Base-by-base conservation (phyloP, 306 rosid genomes). In the Senna siamea region DNA sequence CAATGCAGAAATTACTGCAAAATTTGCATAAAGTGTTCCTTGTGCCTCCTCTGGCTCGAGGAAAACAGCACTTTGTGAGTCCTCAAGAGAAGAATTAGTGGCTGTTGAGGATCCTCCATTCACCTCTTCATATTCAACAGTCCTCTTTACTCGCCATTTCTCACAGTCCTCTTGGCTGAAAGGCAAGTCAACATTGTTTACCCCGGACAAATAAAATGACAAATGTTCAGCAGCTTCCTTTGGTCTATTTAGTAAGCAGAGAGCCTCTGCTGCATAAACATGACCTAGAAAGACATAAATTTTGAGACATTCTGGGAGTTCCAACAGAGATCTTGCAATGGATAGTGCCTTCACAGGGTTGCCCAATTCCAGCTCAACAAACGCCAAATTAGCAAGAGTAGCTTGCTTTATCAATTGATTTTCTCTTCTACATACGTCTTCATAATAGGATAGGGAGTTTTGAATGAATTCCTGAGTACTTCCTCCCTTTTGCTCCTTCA, bases 231-330 rank as follows among this genome's bases (percentile, higher is more conserved):
- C 85, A 57, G 98, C 99, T 76, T 95, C 99, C 79, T 84, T 95
- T 67, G 91, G 88, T 79, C 96, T 84, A 64, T 89, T 92, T 38
- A 95, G 86, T 78, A 87, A 82, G 89, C 98, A 92, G 41, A 92
- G 98, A 48, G 99, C 96, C 90, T 95, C 99, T 20, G 99, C 97
- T 1, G 98, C 92, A 89, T 85, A 95, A 68, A 90, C 76, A 76
- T 85, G 96, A 61, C 97, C 93, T 30, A 92, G 82, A 82, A 90
- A 95, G 52, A 81, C 63, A 85, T 92, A 92, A 78, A 95, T 82
- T 83, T 89, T 90, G 55, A 90, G 89, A 80, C 99, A 86, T 78
- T 90, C 99, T 13, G 96, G 96, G 70, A 92, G 83, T 62, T 95
- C 96, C 43, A 88, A 67, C 43, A 95, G 92, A 66, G 91, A 87